A percentile compares a stretch with the other conserved stretches of the same genome.
Evolutionary conservation across 2,329 filamentous ascomycete species (phyloP).

Genomic region (Nothopassalora personata): DNA sequence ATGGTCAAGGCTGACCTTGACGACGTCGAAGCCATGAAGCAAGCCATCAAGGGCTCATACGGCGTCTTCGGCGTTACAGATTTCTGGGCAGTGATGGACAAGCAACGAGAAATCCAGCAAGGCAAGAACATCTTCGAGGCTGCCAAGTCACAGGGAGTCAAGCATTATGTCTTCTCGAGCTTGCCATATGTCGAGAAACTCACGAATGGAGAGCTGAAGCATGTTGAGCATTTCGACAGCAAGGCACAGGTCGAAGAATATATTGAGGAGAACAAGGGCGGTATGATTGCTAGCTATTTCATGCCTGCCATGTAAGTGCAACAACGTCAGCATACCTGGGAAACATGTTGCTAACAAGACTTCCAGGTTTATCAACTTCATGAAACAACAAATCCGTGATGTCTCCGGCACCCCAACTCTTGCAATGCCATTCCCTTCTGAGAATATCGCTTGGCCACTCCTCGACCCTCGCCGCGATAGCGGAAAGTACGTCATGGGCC

Average conservation of each 20-base stretch:
- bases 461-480: constrained; percentile 24
- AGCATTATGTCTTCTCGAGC: constrained; percentile 39
- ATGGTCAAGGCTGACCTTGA: constrained; percentile 50
- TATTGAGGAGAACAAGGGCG: constrained; percentile 25
- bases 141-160: constrained; percentile 27
- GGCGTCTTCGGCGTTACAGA: constrained; percentile 51
- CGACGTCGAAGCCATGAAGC: constrained; percentile 41
- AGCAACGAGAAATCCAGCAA: constrained; percentile 30
- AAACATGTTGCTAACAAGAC: not conserved
- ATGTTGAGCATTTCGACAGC: constrained; percentile 36
- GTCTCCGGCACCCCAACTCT: constrained; percentile 20
- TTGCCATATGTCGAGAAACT: constrained; percentile 26
- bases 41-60: constrained; percentile 43
- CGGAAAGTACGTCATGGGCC: constrained; percentile 28
- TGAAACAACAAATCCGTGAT: constrained; percentile 17
- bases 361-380: constrained; percentile 14
- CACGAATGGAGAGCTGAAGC: constrained; percentile 27
- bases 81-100: constrained; percentile 40
- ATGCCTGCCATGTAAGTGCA: constrained; percentile 19
- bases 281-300: constrained; percentile 22
- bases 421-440: constrained; percentile 22
- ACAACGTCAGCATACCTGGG: too few species aligned
- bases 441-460: constrained; percentile 25
- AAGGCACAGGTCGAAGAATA: constrained; percentile 36
- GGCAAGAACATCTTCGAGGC: constrained; percentile 34